Percentiles rank a stretch among this genome's conserved stretches.
phyloP scores from a whole-genome alignment of 2,329 filamentous ascomycete genomes.

The Neospermospora avenae region DNA sequence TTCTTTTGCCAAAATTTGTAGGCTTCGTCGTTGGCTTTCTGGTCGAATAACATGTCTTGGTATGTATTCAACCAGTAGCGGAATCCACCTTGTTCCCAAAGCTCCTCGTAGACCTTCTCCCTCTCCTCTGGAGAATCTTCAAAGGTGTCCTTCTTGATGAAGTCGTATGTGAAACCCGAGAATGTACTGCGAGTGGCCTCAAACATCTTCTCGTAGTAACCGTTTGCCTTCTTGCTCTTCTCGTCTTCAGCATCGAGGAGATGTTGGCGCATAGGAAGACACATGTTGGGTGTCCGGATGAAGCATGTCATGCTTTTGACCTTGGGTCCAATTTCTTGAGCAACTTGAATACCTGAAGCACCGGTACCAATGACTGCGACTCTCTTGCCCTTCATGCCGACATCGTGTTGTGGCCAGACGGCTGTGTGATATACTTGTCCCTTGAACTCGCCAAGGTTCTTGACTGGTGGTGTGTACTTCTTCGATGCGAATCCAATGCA shows the following conservation, averaged over 20 bases:
- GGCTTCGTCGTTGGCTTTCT: slow-evolving; percentile 42
- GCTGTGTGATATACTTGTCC: slow-evolving; percentile 29
- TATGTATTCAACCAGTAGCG: slow-evolving; percentile 45
- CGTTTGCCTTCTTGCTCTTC: slow-evolving; percentile 42
- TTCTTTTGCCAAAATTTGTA: slow-evolving; percentile 50
- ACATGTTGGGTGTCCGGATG: slow-evolving; percentile 56
- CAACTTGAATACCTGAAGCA: slow-evolving; percentile 28
- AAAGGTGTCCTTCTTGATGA: slow-evolving; percentile 42
- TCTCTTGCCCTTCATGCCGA: slow-evolving; percentile 48
- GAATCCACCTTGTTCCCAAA: slow-evolving; percentile 47
- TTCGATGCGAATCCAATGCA: slow-evolving; percentile 30
- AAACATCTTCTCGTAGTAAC: slow-evolving; percentile 41
- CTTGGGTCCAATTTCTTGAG: slow-evolving; percentile 35
- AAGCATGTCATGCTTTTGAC: slow-evolving; percentile 46
- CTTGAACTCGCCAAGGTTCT: slow-evolving; percentile 28
- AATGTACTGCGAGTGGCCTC: slow-evolving; percentile 43
- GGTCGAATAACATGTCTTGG: slow-evolving; percentile 42
- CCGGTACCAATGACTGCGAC: slow-evolving; percentile 53
- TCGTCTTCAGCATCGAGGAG: slow-evolving; percentile 38
- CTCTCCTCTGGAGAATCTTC: slow-evolving; percentile 43
- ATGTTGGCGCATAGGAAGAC: slow-evolving; percentile 54
- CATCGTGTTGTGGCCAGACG: slow-evolving; percentile 34
- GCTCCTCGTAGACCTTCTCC: slow-evolving; percentile 41
- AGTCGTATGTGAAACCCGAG: slow-evolving; percentile 51
- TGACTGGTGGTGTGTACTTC: slow-evolving; percentile 25